A percentile compares a stretch with the other conserved stretches of the same genome.
phyloP scores from a whole-genome alignment of 163 green algal genomes.

The Prototheca cutis region DNA sequence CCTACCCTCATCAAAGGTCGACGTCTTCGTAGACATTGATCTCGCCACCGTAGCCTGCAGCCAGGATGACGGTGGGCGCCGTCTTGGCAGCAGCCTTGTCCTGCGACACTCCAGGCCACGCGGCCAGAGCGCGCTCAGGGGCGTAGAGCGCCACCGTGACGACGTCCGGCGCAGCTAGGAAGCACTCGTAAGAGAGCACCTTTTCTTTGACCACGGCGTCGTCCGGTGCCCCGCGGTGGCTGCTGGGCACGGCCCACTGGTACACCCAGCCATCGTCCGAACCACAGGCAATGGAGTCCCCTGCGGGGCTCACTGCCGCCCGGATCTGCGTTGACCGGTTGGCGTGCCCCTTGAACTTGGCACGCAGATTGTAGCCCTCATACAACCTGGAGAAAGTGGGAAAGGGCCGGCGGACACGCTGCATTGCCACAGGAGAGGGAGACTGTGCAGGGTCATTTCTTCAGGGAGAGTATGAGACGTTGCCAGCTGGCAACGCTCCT shows the following conservation, averaged over 20 bases:
- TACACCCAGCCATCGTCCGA: slow-evolving; percentile 82
- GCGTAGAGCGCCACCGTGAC: slow-evolving; percentile 64
- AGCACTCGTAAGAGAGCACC: slow-evolving; percentile 60
- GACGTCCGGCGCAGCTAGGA: slow-evolving; percentile 57
- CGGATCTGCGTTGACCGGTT: slow-evolving; percentile 67
- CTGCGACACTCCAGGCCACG: not conserved
- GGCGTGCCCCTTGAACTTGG: slow-evolving; percentile 88
- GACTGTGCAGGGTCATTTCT: no score
- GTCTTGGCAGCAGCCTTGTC: not conserved
- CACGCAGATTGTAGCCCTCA: slow-evolving; percentile 50
- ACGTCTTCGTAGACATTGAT: slow-evolving; percentile 65
- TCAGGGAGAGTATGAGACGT: no score
- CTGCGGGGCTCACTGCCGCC: slow-evolving; percentile 4
- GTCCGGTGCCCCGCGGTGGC: not conserved
- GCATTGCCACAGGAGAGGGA: no score
- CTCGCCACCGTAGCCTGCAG: slow-evolving; percentile 49
- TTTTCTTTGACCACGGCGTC: slow-evolving; percentile 43
- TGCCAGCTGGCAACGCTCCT: no score
- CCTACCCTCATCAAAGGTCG: no score
- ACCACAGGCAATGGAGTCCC: slow-evolving; percentile 72
- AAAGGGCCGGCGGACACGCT: no score
- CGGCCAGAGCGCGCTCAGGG: slow-evolving; percentile 19
- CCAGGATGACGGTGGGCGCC: slow-evolving; percentile 40
- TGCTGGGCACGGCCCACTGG: slow-evolving; percentile 52
- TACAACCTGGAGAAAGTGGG: slow-evolving; percentile 40